Evolutionary conservation across 225 moss, liverwort and hornwort species (phyloP).

Genomic region (Asterella californica): DNA sequence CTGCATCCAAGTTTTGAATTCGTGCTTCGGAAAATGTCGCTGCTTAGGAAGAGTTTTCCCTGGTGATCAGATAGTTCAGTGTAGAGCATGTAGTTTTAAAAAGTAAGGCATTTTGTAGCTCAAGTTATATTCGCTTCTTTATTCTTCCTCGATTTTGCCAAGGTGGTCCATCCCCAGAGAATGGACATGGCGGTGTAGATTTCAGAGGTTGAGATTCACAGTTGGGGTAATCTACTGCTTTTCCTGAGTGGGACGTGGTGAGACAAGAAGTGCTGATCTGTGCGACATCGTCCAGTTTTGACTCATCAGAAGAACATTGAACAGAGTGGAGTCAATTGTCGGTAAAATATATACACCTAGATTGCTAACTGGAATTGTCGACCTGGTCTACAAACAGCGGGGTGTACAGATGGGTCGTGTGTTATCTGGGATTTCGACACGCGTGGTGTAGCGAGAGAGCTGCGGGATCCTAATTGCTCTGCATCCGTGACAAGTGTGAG

Average conservation of each 20-base stretch:
- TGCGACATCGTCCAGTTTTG: not conserved
- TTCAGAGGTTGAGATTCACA: not conserved
- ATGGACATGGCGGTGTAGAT: not conserved
- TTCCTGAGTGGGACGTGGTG: not conserved
- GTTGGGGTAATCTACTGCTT: not conserved
- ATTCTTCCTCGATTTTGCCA: not conserved
- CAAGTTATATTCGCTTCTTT: not conserved
- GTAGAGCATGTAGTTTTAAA: too few relatives aligned
- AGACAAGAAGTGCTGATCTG: not conserved
- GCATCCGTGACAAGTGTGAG: slow-evolving; percentile 82
- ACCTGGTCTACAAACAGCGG: slow-evolving; percentile 47
- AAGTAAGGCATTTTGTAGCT: too few relatives aligned
- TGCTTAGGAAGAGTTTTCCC: too few relatives aligned
- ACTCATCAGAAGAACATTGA: not conserved
- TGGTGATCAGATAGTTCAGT: too few relatives aligned
- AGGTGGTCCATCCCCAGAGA: not conserved
- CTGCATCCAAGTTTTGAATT: too few relatives aligned
- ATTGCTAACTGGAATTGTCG: not conserved
- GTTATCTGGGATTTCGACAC: slow-evolving; percentile 98
- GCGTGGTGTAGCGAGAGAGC: slow-evolving; percentile 91
- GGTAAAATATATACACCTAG: too few relatives aligned
- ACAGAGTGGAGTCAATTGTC: not conserved
- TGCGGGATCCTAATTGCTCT: slow-evolving; percentile 61
- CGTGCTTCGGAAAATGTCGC: too few relatives aligned
- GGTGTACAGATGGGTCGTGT: slow-evolving; percentile 87